Base-by-base conservation (phyloP, 2,329 filamentous ascomycete species). In the Phaeosphaeriaceae sp. region DNA sequence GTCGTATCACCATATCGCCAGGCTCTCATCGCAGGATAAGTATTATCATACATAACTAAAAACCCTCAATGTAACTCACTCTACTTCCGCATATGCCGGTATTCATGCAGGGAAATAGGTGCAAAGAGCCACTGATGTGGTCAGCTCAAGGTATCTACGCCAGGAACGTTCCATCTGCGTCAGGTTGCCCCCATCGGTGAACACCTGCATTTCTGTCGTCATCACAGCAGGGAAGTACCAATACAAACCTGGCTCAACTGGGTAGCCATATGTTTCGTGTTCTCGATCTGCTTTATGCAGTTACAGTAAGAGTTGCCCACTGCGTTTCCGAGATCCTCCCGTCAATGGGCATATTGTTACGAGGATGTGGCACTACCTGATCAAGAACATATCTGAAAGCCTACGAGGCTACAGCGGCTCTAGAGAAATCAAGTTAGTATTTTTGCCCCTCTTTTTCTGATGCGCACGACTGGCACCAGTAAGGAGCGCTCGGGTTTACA, bases 161-260 rank as follows among this genome's bases (percentile, higher is more conserved):
- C 42, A 46, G 18, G 38, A 48, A 37, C 34, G 35, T 15, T 35
- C 33, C 26, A 37, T 18, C 18, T 36, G 29, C 40, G 38, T 41
- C 36, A 42, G 35, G 29, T 33, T 46, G 54, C 52, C 58, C 50
- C 46, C 51, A 57, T 56, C 54, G 46, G 52, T 58, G 35, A 40
- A 42, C 33, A 26, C 33, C 45, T 52, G 55, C 53, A 52, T 18
- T 20, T 5, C 11, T 13, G 12, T 15, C 44, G 39, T 43, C 46
- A 50, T 46, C 36, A 26, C 16, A 13, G 23, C 43, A 47, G 38
- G 8, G 16, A 30, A 41, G 1, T 15, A 15, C 6, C 21, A 29
- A 28, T 20, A 18, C 4, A 26, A 20, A 29, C 23, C 3, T 7
- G 26, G 28, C 6, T n/a, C 3, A n/a, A 15, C 37, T 9, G 28